These are phyloP conservation scores for Botrytis aclada DNA, from an alignment of 2,329 filamentous ascomycete species.

Conservation along the genomic window DNA sequence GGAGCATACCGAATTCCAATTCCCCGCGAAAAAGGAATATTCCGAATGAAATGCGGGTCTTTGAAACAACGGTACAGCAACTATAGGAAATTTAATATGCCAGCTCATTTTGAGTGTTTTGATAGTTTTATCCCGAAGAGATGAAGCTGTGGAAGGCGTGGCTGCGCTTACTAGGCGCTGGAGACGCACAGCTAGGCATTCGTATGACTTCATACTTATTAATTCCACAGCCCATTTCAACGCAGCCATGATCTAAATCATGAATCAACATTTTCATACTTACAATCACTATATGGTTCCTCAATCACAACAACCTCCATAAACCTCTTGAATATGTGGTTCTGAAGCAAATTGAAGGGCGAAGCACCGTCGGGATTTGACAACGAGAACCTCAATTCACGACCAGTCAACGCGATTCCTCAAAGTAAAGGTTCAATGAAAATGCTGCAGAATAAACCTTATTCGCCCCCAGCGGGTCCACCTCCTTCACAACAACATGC, in stretches of 20 bases:
- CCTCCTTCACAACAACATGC: slow-evolving; percentile 35
- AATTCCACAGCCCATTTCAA: background rate
- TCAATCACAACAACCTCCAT: background rate
- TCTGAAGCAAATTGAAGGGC: slow-evolving; percentile 31
- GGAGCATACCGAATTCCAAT: background rate
- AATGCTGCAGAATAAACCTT: slow-evolving; percentile 32
- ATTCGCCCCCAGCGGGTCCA: slow-evolving; percentile 37
- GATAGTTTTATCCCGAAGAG: background rate
- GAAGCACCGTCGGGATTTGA: slow-evolving; percentile 25
- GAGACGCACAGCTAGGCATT: background rate
- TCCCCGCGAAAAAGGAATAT: background rate
- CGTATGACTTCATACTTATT: background rate
- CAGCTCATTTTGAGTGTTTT: background rate
- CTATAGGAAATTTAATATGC: too few relatives aligned
- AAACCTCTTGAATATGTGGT: slow-evolving; percentile 30
- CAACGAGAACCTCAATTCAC: slow-evolving; percentile 25
- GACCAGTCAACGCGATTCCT: slow-evolving; percentile 28
- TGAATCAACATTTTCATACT: background rate
- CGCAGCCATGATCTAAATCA: background rate
- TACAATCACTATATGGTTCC: background rate
- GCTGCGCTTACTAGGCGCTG: background rate
- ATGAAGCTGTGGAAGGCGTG: background rate
- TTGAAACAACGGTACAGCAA: background rate
- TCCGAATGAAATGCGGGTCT: background rate
- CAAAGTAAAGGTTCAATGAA: slow-evolving; percentile 25